Evolutionary conservation across 73 alveolate species (phyloP), one percentile per base, ranked within the genome.

Genomic region (Paramecium biaurelia): DNA sequence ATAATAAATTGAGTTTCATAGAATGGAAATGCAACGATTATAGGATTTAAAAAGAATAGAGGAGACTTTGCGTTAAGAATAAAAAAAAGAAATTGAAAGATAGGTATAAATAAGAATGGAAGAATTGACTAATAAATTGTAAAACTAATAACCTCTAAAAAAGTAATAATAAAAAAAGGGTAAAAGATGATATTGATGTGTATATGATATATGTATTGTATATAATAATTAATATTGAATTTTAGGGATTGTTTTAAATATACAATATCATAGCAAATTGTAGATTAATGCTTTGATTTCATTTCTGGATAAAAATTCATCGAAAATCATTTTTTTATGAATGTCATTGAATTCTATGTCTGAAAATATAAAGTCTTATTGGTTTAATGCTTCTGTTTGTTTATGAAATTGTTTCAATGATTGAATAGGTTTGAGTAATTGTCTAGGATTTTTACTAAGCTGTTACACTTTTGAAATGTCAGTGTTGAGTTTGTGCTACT

Each of bases 251-350:
- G 59, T 2, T 4, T 15, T 12, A 47, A n/a, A 53, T 5, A 47
- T 47, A 15, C 3, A 47, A 47, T 4, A 79, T 79, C 90, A 79
- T 10, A 79, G 47, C 47, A 79, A 79, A 79, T 79, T 79, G 18
- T 79, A 79, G 5, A 79, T 79, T 15, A 79, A 45, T 2, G 90
- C 90, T 47, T 79, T 79, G 26, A 79, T 79, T 79, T 79, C 90
- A 45, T 79, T 79, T 24, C 90, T 41, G 10, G 90, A 79, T 43
- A 79, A 45, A 24, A 79, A 79, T 79, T 79, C 90, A 79, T 79
- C 90, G 12, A 79, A 79, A 12, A 79, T 79, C 90, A 79, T 79
- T 47, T 41, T 41, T 53, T 79, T 79, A 79, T 79, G 90, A 24
- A 79, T 43, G 7, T 79, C 90, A 79, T 23, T 79, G 34, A 79